Evolutionary conservation across 345 rosid species (phyloP).

Genomic region (Ailanthus altissimus): DNA sequence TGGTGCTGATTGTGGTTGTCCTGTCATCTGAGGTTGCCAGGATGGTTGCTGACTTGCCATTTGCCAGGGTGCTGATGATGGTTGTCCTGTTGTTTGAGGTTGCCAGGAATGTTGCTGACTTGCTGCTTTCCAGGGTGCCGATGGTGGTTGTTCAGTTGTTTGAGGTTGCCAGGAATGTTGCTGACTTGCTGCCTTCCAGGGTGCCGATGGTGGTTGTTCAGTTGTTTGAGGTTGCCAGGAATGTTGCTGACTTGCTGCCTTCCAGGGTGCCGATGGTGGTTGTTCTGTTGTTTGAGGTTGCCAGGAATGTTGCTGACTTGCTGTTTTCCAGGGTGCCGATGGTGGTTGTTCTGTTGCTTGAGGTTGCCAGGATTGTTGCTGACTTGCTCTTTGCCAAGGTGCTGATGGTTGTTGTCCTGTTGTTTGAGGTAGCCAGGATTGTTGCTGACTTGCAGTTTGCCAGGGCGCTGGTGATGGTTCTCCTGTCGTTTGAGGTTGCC

Average conservation of each 20-base stretch:
- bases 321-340: too few species aligned
- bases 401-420: slow-evolving; percentile 19
- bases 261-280: too few species aligned
- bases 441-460: slow-evolving; percentile 29
- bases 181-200: slow-evolving; percentile 25
- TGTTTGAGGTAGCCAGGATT: slow-evolving; percentile 31
- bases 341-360: slow-evolving; percentile 30
- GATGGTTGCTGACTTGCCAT: slow-evolving; percentile 32
- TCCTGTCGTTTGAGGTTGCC: slow-evolving; percentile 28
- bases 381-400: slow-evolving; percentile 21
- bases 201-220: neutral
- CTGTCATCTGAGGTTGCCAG: slow-evolving; percentile 26
- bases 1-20: slow-evolving; percentile 20
- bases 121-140: slow-evolving; percentile 17
- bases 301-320: too few species aligned
- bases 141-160: slow-evolving; percentile 28
- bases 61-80: slow-evolving; percentile 13
- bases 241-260: too few species aligned
- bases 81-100: slow-evolving; percentile 26
- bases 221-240: too few species aligned
- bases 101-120: slow-evolving; percentile 36
- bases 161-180: slow-evolving; percentile 4
- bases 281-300: too few species aligned
- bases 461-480: slow-evolving; percentile 15
- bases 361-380: slow-evolving; percentile 34